Conservation (phyloP, 2,329 filamentous ascomycete species). For the Colletotrichum sp. region DNA sequence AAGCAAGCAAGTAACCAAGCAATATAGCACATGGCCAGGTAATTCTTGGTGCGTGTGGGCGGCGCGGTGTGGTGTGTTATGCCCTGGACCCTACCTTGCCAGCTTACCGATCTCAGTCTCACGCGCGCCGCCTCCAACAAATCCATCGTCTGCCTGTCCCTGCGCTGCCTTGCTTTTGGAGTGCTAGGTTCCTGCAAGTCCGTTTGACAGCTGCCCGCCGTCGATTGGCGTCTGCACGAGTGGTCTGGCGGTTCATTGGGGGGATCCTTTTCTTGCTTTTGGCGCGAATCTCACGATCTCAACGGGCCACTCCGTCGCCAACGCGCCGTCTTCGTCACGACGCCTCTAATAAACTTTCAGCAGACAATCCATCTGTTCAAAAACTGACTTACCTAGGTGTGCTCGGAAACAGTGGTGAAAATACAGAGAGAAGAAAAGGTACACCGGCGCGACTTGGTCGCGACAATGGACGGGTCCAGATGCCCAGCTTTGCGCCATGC, state of each 20-base stretch:
- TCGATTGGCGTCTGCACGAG: neutral
- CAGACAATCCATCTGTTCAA: neutral
- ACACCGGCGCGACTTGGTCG: neutral
- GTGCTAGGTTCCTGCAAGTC: neutral
- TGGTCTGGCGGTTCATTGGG: neutral
- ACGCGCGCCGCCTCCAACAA: neutral
- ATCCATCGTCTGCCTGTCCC: conserved; percentile 7
- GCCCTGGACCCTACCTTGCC: neutral
- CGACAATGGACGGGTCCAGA: neutral
- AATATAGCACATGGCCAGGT: neutral
- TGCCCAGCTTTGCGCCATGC: conserved; percentile 2
- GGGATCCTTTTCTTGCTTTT: neutral
- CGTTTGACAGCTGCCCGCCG: neutral
- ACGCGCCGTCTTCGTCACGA: neutral
- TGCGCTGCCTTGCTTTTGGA: neutral
- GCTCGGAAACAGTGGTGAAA: neutral
- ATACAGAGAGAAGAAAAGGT: neutral
- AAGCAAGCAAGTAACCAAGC: neutral
- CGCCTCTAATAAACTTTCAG: neutral
- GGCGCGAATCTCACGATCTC: neutral
- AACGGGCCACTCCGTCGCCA: neutral
- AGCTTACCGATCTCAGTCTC: neutral
- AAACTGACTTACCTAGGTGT: neutral
- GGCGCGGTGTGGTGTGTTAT: neutral
- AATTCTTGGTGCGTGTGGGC: neutral